Evolutionary conservation across 2,329 filamentous ascomycete genomes (phyloP).

Genomic region (Celoporthe dispersa): DNA sequence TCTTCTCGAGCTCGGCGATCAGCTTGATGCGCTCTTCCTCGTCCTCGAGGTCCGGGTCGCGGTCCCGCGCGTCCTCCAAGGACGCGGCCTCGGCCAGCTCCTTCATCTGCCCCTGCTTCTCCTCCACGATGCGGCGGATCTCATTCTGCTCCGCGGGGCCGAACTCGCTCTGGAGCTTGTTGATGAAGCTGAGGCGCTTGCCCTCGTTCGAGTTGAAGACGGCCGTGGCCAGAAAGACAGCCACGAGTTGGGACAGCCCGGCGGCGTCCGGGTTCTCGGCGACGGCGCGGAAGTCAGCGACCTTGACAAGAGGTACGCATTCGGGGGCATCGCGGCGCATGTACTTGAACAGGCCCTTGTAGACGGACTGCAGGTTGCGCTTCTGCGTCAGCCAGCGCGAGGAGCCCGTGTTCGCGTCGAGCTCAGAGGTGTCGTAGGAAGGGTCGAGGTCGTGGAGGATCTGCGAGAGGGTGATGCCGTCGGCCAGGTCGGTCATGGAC

Average conservation of each 20-base stretch:
- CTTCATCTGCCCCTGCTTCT: constrained; percentile 50
- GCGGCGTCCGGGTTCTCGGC: constrained; percentile 60
- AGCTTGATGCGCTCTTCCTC: constrained; percentile 60
- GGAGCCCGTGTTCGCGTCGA: constrained; percentile 51
- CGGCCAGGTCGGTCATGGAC: constrained; percentile 56
- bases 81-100: constrained; percentile 33
- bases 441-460: constrained; percentile 63
- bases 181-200: constrained; percentile 35
- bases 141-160: constrained; percentile 46
- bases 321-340: constrained; percentile 57
- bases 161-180: constrained; percentile 38
- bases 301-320: constrained; percentile 56
- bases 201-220: constrained; percentile 39
- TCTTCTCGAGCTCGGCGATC: constrained; percentile 44
- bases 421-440: constrained; percentile 58
- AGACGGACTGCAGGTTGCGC: constrained; percentile 87
- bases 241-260: constrained; percentile 53
- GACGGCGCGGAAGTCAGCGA: constrained; percentile 61
- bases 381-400: constrained; percentile 66
- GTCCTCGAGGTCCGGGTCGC: constrained; percentile 59
- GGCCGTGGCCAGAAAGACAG: constrained; percentile 37
- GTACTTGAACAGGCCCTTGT: constrained; percentile 85
- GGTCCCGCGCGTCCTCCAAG: constrained; percentile 34
- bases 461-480: constrained; percentile 58
- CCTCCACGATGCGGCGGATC: constrained; percentile 54